A percentile compares a stretch with the other conserved stretches of the same genome.
phyloP scores from a whole-genome alignment of 2,329 filamentous ascomycete genomes.

The Cryphonectria carpinicola region DNA sequence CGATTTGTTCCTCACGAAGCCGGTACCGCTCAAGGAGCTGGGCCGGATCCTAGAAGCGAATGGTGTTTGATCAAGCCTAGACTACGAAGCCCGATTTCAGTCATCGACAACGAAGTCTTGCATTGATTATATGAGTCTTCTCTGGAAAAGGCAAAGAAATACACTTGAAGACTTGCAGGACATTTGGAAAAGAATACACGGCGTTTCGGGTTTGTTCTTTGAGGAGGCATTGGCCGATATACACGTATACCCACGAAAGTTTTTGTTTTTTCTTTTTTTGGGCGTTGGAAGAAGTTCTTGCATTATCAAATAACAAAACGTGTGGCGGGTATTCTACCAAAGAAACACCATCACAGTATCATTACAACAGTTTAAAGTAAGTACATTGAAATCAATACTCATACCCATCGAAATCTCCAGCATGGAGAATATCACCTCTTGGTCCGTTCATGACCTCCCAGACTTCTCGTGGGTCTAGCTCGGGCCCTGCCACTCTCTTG shows the following conservation, averaged over 20 bases:
- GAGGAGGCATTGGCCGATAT: background rate
- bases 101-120: background rate
- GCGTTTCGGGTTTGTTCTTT: background rate
- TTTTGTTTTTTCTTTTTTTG: background rate
- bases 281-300: background rate
- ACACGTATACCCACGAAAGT: background rate
- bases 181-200: background rate
- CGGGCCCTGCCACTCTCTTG: constrained; percentile 37
- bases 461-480: constrained; percentile 45
- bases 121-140: no score
- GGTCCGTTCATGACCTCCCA: constrained; percentile 52
- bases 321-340: background rate
- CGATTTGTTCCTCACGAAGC: constrained; percentile 54
- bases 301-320: background rate
- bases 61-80: background rate
- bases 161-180: background rate
- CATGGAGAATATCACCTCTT: constrained; percentile 48
- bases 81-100: no score
- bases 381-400: background rate
- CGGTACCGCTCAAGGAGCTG: constrained; percentile 42
- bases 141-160: no score
- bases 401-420: constrained; percentile 43
- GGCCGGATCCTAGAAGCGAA: constrained; percentile 4
- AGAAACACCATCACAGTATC: background rate
- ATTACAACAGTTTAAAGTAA: background rate